phyloP scores from a whole-genome alignment of 495 filamentous ascomycete species.

The Annulohypoxylon bovei region DNA sequence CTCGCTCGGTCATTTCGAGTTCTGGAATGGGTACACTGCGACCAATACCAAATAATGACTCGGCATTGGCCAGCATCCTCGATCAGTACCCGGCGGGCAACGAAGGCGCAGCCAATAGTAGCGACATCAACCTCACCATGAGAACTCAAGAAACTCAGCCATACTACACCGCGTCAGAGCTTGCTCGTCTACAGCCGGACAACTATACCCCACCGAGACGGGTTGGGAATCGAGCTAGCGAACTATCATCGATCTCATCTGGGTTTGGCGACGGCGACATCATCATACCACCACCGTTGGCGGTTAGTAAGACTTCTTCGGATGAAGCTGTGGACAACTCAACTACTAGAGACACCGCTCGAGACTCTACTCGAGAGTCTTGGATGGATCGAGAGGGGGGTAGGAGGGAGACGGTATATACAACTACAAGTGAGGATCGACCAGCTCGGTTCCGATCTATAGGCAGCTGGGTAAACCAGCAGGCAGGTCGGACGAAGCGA shows the following conservation, averaged over 20 bases:
- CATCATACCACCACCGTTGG: slow-evolving; percentile 48
- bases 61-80: slow-evolving; percentile 8
- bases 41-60: slow-evolving; percentile 6
- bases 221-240: slow-evolving; percentile 49
- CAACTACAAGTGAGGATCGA: slow-evolving; percentile 57
- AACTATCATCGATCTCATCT: slow-evolving; percentile 63
- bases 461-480: slow-evolving; percentile 70
- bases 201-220: slow-evolving; percentile 46
- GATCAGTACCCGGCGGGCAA: slow-evolving; percentile 22
- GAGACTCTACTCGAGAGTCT: slow-evolving; percentile 47
- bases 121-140: slow-evolving; percentile 35
- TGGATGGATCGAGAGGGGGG: slow-evolving; percentile 47
- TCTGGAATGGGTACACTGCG: slow-evolving; percentile 29
- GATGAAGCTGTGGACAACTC: slow-evolving; percentile 9
- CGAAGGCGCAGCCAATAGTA: slow-evolving; percentile 11
- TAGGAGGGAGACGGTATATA: slow-evolving; percentile 58
- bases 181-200: slow-evolving; percentile 49
- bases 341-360: not conserved
- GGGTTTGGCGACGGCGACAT: slow-evolving; percentile 65
- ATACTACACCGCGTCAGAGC: slow-evolving; percentile 53
- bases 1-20: slow-evolving; percentile 13
- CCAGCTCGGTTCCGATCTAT: slow-evolving; percentile 66
- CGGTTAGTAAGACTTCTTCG: slow-evolving; percentile 17
- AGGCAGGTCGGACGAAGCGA: slow-evolving; percentile 55
- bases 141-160: slow-evolving; percentile 45